A percentile compares a stretch with the other conserved stretches of the same genome.
Conservation (phyloP, 2,329 filamentous ascomycete species). For the Pseudogymnoascus sp. region DNA sequence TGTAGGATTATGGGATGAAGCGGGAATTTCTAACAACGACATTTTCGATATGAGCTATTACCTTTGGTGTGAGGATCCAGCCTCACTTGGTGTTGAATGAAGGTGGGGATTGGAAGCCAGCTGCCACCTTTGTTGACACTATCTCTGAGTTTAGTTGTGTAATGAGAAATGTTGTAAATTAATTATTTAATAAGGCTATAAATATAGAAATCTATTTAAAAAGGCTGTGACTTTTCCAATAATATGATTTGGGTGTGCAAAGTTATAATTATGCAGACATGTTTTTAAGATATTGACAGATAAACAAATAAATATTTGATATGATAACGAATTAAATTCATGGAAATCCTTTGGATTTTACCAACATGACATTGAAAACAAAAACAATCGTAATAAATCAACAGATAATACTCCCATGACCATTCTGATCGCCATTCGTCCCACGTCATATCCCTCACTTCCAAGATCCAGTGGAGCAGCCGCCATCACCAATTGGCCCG, state of each 20-base stretch:
- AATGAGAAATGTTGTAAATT: neutral
- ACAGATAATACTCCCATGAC: neutral
- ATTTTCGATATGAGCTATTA: constrained; percentile 12
- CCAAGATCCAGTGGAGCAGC: neutral
- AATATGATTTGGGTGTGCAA: neutral
- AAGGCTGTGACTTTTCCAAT: neutral
- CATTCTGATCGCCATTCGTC: neutral
- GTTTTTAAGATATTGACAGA: neutral
- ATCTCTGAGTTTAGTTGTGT: neutral
- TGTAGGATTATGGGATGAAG: constrained; percentile 5
- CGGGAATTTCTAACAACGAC: neutral
- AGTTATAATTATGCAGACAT: neutral
- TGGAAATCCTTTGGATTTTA: neutral
- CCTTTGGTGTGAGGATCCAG: constrained; percentile 14
- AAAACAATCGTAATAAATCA: neutral
- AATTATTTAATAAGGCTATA: no score
- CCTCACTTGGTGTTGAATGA: neutral
- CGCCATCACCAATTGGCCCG: neutral
- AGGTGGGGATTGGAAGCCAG: neutral
- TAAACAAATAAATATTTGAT: neutral
- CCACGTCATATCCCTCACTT: neutral
- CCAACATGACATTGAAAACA: neutral
- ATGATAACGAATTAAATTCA: neutral
- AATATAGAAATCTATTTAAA: no score
- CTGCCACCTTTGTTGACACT: neutral